A percentile compares a stretch with the other conserved stretches of the same genome.
phyloP scores from a whole-genome alignment of 2,329 filamentous ascomycete species.

The Penicillium freii region DNA sequence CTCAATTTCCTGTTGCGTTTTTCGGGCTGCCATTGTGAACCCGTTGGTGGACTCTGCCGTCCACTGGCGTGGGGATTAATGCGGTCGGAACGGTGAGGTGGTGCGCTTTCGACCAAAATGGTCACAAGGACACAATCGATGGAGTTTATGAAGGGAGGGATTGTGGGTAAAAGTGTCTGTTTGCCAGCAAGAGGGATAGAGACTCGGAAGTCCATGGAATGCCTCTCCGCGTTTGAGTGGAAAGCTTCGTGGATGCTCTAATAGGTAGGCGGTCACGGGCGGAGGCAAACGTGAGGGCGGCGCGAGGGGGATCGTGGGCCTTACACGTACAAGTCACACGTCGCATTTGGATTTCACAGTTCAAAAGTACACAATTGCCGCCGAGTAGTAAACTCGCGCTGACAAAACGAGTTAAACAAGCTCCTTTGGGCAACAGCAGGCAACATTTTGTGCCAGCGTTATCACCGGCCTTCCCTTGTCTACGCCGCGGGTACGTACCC shows the following conservation, averaged over 20 bases:
- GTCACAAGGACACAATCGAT: constrained; percentile 9
- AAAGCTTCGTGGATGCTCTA: constrained; percentile 22
- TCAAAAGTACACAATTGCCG: not conserved
- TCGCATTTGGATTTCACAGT: not conserved
- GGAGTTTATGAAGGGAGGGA: not conserved
- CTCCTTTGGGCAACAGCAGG: not conserved
- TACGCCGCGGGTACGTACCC: not conserved
- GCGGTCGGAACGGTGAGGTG: constrained; percentile 14
- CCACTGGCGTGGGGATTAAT: constrained; percentile 21
- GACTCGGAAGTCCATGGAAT: constrained; percentile 16
- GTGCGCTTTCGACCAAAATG: constrained; percentile 9
- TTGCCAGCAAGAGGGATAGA: constrained; percentile 11
- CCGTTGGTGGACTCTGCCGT: constrained; percentile 25
- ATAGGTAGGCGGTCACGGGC: constrained; percentile 22
- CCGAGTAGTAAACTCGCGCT: not conserved
- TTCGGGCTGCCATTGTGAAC: constrained; percentile 79
- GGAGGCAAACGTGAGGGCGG: constrained; percentile 7
- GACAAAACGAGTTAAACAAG: not conserved
- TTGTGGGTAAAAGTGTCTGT: constrained; percentile 2
- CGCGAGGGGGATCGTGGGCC: not conserved
- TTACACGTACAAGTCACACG: not conserved
- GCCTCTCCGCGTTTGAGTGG: constrained; percentile 18
- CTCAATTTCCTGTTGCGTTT: constrained; percentile 96
- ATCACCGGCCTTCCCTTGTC: not conserved
- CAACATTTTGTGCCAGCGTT: not conserved